Evolutionary conservation across 2,329 filamentous ascomycete genomes (phyloP), one percentile per base, ranked within the genome.

Genomic region (Ilyonectria destructans): DNA sequence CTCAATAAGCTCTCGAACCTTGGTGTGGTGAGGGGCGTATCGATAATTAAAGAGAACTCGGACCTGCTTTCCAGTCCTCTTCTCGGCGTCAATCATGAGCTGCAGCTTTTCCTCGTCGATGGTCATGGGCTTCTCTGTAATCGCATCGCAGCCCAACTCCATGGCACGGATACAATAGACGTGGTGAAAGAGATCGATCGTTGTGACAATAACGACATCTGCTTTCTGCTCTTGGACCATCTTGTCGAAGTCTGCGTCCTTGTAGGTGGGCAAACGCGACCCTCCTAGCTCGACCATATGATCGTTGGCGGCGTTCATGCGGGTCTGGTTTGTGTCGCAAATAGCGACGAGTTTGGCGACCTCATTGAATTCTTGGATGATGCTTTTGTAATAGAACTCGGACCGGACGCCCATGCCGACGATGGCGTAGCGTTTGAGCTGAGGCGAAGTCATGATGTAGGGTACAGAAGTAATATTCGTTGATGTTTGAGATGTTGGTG

Each of bases 51-150:
- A 91, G 0, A 87, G 86, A 2, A 90, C 88, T 17, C 89, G 84
- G 4, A 90, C 82, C 49, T 84, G 82, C 7, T 84, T 82, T 5
- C 80, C 82, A 0, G 77, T 77, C 15, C 48, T 69, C 17, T 77
- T 75, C 33, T 77, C 75, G 2, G 75, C 73, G 17, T 75, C 71
- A 2, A 77, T 82, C 74, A 91, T 90, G 46, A 82, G 17, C 77
- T 82, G 71, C 82, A 89, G 21, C 85, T 85, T 26, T 82, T 82
- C 8, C 82, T 75, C 86, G 72, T 90, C 88, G 70, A 90, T 88
- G 2, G 89, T 91, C 89, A 91, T 90, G 21, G 89, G 89, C 77
- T 91, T 91, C 74, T 91, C 89, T 0, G 87, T 90, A 26, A 91
- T 82, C 1, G 89, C 88, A 71, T 87, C 84, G 72, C 88, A 89